These are phyloP conservation scores for Acanthamoeba quina DNA, from an alignment of 208 protist species.

Conservation along the genomic window DNA sequence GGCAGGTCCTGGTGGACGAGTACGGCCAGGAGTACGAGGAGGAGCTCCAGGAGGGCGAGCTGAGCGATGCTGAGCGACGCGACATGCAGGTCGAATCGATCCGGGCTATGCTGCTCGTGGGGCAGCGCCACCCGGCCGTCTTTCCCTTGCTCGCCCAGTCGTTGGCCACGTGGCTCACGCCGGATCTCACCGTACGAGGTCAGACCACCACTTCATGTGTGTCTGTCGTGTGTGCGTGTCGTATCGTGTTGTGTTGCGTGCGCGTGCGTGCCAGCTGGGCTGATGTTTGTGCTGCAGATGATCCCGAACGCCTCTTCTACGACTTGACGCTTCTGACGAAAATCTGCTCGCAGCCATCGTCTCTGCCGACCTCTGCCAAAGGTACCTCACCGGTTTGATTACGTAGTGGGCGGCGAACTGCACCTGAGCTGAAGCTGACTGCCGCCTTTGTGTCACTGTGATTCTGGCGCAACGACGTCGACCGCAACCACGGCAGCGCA, in stretches of 20 bases:
- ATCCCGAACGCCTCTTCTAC: slow-evolving; percentile 38
- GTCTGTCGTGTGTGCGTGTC: too few species aligned
- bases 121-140: neutral
- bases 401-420: too few species aligned
- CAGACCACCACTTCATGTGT: too few species aligned
- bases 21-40: too few species aligned
- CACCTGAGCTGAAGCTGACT: too few species aligned
- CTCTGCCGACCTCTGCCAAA: neutral
- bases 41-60: neutral
- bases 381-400: neutral
- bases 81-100: slow-evolving; percentile 25
- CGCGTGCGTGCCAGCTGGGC: too few species aligned
- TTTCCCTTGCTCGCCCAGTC: neutral
- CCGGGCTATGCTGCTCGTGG: slow-evolving; percentile 19
- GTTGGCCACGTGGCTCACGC: neutral
- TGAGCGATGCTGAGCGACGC: neutral
- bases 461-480: too few species aligned
- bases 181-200: slow-evolving; percentile 5
- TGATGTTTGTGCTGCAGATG: slow-evolving; percentile 12
- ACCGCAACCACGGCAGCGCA: too few species aligned
- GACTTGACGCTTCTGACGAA: slow-evolving; percentile 5
- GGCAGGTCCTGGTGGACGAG: too few species aligned
- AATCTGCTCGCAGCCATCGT: neutral
- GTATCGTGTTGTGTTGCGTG: too few species aligned
- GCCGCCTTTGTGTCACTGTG: too few species aligned